Base-by-base conservation (phyloP, 306 rosid genomes). In the Lathyrus tuberosus region DNA sequence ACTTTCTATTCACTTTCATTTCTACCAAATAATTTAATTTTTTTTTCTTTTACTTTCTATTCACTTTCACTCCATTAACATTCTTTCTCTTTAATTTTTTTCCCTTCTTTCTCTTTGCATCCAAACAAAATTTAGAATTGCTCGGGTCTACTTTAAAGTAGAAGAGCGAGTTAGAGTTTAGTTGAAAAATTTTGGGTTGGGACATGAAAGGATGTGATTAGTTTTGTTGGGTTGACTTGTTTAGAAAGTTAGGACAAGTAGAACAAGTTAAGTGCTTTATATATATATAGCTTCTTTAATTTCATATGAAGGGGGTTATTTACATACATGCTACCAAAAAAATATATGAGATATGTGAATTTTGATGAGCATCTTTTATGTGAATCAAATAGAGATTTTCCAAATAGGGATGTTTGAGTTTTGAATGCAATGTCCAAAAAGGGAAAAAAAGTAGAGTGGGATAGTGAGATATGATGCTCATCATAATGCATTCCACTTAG, bases 401-500 rank as follows among this genome's bases (percentile, higher is more conserved):
- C 62, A 57, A 28, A 57, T 57, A 13, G 10, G 62, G 62, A 57
- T 28, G 40, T 37, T 62, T 62, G 67, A 37, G 48, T 62, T 62
- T 62, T 17, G 30, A 38, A 62, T 62, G 17, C 40, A 17, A 16
- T 62, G 46, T 62, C 67, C 67, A 62, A 62, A 62, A 37, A 15
- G 16, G 67, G 67, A 38, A 62, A 17, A 5, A 5, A 37, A 46
- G 67, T 10, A 37, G 77, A 67, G 70, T 80, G 72, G 70, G 76
- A 76, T 73, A 62, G 71, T 80, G 70, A 69, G 44, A 44, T 28
- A 24, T 24, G 6, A 16, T 28, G 70, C 73, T 79, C 83, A 89
- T 85, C 73, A 87, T 89, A 78, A 77, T 83, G 93, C 89, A 84
- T 89, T 85, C 91, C 96, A 89, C 96, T 85, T 74, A 69, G 86